A percentile compares a stretch with the other conserved stretches of the same genome.
Conservation (phyloP, 495 filamentous ascomycete species). For the Podospora fimiseda region DNA sequence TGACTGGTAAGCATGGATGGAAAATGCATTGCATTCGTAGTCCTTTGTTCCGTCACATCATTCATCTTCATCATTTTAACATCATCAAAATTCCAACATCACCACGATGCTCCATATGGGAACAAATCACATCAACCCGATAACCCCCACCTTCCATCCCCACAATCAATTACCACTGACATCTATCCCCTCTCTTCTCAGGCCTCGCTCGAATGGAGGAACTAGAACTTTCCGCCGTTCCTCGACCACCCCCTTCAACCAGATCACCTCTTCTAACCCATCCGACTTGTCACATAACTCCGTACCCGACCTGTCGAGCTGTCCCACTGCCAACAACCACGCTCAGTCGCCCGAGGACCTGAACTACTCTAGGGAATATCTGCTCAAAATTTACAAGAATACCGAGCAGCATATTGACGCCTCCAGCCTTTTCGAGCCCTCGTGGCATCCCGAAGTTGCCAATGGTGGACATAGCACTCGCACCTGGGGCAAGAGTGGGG, state of each 20-base stretch:
- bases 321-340: slow-evolving; percentile 18
- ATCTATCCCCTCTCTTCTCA: slow-evolving; percentile 31
- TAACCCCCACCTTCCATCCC: neutral
- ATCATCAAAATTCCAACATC: neutral
- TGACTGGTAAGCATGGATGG: slow-evolving; percentile 28
- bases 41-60: neutral
- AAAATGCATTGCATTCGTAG: neutral
- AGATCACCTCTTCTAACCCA: slow-evolving; percentile 18
- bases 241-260: slow-evolving; percentile 51
- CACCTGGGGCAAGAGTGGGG: slow-evolving; percentile 72
- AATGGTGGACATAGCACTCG: slow-evolving; percentile 53
- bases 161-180: too few species aligned
- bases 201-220: slow-evolving; percentile 58
- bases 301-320: slow-evolving; percentile 8
- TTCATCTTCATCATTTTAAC: neutral
- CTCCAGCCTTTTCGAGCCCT: slow-evolving; percentile 59
- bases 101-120: neutral
- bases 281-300: slow-evolving; percentile 16
- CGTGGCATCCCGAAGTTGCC: slow-evolving; percentile 66
- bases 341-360: slow-evolving; percentile 38
- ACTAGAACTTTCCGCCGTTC: slow-evolving; percentile 82
- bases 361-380: slow-evolving; percentile 74
- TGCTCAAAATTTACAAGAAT: slow-evolving; percentile 64
- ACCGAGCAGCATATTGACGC: slow-evolving; percentile 56
- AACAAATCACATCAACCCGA: neutral